These are phyloP conservation scores for Aspergillus chevalieri DNA, from an alignment of 2,329 filamentous ascomycete genomes.

Conservation along the genomic window DNA sequence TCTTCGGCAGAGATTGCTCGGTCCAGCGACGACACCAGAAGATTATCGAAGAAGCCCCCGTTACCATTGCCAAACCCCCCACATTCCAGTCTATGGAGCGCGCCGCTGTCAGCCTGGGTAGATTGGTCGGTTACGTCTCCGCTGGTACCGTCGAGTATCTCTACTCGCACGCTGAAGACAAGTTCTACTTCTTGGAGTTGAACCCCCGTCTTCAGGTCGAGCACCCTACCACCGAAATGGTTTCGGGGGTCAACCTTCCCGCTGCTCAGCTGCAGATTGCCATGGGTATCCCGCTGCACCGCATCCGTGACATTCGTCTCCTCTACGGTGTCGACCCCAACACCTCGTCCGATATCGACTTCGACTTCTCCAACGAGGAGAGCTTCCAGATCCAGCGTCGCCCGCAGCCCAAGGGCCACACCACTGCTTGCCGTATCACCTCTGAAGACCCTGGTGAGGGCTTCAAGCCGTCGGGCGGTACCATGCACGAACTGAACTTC, in stretches of 20 bases:
- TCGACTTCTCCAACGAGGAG: conserved; percentile 83
- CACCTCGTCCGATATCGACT: conserved; percentile 81
- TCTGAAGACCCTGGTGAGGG: conserved; percentile 98
- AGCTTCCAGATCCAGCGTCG: conserved; percentile 80
- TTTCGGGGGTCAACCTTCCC: conserved; percentile 92
- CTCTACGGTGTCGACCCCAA: conserved; percentile 94
- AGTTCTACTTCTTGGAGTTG: conserved; percentile 98
- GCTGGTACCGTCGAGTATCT: conserved; percentile 98
- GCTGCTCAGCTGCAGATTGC: conserved; percentile 97
- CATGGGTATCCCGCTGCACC: conserved; percentile 94
- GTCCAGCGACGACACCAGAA: conserved; percentile 98
- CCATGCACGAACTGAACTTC: conserved; percentile 99
- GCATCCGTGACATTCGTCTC: conserved; percentile 91
- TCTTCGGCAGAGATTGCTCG: conserved; percentile 97
- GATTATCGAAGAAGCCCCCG: conserved; percentile 98
- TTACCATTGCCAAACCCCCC: conserved; percentile 82
- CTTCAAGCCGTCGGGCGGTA: conserved; percentile 98
- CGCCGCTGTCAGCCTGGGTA: conserved; percentile 87
- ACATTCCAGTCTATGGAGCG: conserved; percentile 97
- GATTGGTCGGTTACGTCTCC: conserved; percentile 94
- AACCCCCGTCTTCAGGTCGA: conserved; percentile 99
- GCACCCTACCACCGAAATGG: conserved; percentile 99
- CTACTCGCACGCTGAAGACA: conserved; percentile 95
- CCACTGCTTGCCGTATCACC: conserved; percentile 96
- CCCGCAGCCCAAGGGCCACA: conserved; percentile 91